Evolutionary conservation across 163 green algal genomes (phyloP).

Genomic region (Volvox carteri): DNA sequence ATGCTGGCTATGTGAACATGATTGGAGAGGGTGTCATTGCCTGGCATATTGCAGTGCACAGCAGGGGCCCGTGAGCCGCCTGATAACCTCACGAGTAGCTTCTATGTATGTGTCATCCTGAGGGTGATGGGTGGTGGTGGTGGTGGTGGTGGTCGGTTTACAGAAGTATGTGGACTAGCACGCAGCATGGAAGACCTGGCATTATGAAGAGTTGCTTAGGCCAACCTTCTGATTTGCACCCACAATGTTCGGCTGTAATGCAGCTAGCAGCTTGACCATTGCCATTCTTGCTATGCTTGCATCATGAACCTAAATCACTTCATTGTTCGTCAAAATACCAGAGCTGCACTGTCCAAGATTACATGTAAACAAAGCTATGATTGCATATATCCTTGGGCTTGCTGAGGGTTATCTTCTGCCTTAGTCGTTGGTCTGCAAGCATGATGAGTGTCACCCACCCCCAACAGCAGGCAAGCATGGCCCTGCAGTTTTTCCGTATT

Average conservation of each 20-base stretch:
- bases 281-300: no score
- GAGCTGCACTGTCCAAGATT: no score
- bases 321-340: no score
- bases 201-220: background rate
- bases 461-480: conserved; percentile 27
- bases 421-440: no score
- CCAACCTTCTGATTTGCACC: conserved; percentile 73
- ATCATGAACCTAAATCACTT: no score
- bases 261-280: conserved; percentile 37
- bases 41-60: conserved; percentile 74
- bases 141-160: background rate
- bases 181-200: background rate
- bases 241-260: conserved; percentile 79
- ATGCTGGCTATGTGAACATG: no score
- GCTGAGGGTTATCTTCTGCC: no score
- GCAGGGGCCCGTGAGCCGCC: conserved; percentile 75
- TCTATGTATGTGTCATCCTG: conserved; percentile 86
- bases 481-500: no score
- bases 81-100: conserved; percentile 75
- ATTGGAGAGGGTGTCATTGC: no score
- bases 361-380: no score
- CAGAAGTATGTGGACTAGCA: background rate
- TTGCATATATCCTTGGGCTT: no score
- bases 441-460: background rate
- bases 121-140: no score